These are phyloP conservation scores for Micractinium sp. DNA, from an alignment of 139 green algal genomes.

Conservation along the genomic window DNA sequence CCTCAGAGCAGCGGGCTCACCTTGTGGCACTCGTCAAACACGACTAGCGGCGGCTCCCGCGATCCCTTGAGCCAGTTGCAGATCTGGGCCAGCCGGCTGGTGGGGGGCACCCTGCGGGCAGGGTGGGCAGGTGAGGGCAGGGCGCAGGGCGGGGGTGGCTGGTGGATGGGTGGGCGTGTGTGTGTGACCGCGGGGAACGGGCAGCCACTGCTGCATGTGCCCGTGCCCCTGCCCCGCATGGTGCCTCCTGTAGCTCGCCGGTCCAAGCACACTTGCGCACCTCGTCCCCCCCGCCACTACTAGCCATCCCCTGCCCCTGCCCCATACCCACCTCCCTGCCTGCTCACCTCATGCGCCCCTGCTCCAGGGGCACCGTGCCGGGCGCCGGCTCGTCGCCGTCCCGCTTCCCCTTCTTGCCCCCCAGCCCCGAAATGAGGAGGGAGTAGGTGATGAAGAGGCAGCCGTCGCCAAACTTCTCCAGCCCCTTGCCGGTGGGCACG, in stretches of 20 bases:
- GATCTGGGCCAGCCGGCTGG: constrained; percentile 63
- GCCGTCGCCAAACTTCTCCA: constrained; percentile 50
- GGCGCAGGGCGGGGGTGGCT: neutral
- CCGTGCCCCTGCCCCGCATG: too few species aligned
- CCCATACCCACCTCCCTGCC: neutral
- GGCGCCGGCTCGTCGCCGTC: neutral
- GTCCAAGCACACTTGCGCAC: too few species aligned
- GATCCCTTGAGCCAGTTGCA: constrained; percentile 61
- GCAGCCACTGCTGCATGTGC: too few species aligned
- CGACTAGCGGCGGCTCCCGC: constrained; percentile 44
- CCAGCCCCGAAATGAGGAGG: constrained; percentile 30
- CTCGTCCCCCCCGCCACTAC: too few species aligned
- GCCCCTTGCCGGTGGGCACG: constrained; percentile 48
- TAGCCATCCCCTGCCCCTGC: neutral
- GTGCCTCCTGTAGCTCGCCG: too few species aligned
- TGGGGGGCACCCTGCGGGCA: constrained; percentile 23
- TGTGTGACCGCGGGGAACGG: too few species aligned
- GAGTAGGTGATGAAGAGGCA: constrained; percentile 84
- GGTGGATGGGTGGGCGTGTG: neutral
- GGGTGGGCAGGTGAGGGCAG: neutral
- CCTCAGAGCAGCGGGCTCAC: neutral
- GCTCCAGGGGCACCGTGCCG: neutral
- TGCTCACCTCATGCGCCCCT: constrained; percentile 13
- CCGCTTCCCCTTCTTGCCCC: neutral
- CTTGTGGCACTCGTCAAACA: constrained; percentile 59